Evolutionary conservation across 441 rosid genomes (phyloP).

Genomic region (Metrosideros polymorpha): DNA sequence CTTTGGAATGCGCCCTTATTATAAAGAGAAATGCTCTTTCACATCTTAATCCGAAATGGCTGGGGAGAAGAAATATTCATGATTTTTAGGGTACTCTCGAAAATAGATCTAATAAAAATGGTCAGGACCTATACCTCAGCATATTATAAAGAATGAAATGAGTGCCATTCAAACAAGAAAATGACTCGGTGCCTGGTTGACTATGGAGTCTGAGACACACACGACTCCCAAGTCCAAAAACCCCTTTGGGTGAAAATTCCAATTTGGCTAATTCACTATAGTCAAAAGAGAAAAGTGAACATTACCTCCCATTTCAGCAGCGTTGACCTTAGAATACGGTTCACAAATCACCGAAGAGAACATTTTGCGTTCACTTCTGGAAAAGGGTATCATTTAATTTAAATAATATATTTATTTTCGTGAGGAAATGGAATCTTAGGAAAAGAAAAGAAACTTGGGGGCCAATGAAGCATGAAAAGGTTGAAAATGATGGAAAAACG

Average conservation of each 20-base stretch:
- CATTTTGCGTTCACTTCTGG: not conserved
- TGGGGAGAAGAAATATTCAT: too few species aligned
- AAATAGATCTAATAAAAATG: not conserved
- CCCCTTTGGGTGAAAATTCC: not conserved
- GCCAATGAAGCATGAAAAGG: not conserved
- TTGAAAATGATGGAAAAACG: not conserved
- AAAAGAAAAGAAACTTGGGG: not conserved
- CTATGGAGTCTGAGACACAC: not conserved
- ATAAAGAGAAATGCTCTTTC: not conserved
- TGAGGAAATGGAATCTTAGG: not conserved
- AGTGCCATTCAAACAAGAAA: not conserved
- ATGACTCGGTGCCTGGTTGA: not conserved
- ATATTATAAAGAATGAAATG: not conserved
- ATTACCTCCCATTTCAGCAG: not conserved
- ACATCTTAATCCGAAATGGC: too few species aligned
- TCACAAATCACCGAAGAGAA: not conserved
- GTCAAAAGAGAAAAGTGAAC: not conserved
- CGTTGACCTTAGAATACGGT: not conserved
- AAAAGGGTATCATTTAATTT: not conserved
- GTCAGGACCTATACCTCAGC: not conserved
- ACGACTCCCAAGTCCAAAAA: not conserved
- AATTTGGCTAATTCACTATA: not conserved
- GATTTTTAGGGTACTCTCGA: not conserved
- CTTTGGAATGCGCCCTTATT: not conserved
- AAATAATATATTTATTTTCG: not conserved